phyloP scores from a whole-genome alignment of 2,329 filamentous ascomycete genomes.

The Trichoderma oligosporum region DNA sequence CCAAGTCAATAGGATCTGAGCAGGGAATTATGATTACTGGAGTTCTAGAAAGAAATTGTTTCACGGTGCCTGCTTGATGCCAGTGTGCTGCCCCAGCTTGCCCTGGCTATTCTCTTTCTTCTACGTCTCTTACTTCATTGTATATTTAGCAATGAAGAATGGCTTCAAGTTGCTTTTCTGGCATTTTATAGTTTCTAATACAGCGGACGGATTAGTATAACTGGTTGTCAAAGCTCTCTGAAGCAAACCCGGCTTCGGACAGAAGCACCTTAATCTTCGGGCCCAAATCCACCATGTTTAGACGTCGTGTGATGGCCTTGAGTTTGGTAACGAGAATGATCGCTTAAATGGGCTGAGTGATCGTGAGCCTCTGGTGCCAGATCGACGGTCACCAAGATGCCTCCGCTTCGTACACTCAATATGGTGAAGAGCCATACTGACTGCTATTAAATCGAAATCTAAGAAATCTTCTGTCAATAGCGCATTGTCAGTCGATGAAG shows the following conservation, averaged over 20 bases:
- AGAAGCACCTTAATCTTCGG: constrained; percentile 3
- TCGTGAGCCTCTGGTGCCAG: background rate
- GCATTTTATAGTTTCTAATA: background rate
- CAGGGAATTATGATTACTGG: background rate
- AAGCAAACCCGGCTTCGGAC: background rate
- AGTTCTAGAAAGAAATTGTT: background rate
- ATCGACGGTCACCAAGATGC: constrained; percentile 7
- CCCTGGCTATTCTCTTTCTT: too few species aligned
- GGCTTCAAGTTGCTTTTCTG: background rate
- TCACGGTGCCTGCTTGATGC: background rate
- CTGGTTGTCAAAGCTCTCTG: constrained; percentile 3
- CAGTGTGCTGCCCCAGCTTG: background rate
- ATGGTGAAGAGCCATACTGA: constrained; percentile 8
- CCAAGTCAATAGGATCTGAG: too few species aligned
- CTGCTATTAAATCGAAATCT: background rate
- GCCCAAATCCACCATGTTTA: background rate
- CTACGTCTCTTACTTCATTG: background rate
- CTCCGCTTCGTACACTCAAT: constrained; percentile 3
- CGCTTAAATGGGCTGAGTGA: background rate
- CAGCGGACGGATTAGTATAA: background rate
- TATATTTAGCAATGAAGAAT: constrained; percentile 6
- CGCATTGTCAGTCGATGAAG: background rate
- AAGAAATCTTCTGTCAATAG: background rate
- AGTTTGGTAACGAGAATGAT: background rate
- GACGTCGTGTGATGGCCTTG: background rate